Percentiles rank a stretch among this genome's conserved stretches.
Evolutionary conservation across 441 rosid species (phyloP).

Genomic region (Euphorbia schlechtendalii): DNA sequence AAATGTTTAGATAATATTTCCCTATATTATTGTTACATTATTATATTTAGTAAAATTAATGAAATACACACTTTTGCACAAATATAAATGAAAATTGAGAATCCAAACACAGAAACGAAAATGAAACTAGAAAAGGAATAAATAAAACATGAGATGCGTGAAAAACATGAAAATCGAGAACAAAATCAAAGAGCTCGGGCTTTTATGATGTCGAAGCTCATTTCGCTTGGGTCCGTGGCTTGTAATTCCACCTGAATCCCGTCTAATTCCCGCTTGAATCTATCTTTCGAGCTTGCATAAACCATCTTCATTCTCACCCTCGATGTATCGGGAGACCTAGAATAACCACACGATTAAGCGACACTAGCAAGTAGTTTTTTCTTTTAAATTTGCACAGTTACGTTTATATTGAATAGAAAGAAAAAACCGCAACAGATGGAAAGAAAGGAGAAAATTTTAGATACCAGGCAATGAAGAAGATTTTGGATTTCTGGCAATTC

Average conservation of each 20-base stretch:
- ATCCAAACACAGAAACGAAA: neutral
- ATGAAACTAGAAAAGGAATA: neutral
- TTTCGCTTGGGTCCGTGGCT: constrained; percentile 74
- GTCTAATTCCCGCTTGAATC: constrained; percentile 72
- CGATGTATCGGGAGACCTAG: constrained; percentile 67
- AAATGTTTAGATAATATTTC: neutral
- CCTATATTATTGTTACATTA: neutral
- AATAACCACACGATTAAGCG: no score
- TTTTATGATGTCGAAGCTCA: constrained; percentile 62
- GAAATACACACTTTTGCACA: neutral
- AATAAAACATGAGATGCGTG: neutral
- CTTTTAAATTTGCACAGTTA: no score
- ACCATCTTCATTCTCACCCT: constrained; percentile 71
- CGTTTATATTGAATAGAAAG: no score
- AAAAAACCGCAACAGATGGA: no score
- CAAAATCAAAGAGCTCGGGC: constrained; percentile 35
- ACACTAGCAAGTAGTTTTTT: no score
- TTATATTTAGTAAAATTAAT: neutral
- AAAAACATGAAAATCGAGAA: neutral
- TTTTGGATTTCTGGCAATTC: constrained; percentile 79
- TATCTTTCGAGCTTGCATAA: constrained; percentile 73
- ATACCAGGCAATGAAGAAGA: constrained; percentile 73
- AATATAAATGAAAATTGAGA: neutral
- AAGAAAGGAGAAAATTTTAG: no score
- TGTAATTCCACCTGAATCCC: constrained; percentile 80